A percentile compares a stretch with the other conserved stretches of the same genome.
Evolutionary conservation across 768 basidiomycete genomes (phyloP).

Genomic region (Kwoniella sp.): DNA sequence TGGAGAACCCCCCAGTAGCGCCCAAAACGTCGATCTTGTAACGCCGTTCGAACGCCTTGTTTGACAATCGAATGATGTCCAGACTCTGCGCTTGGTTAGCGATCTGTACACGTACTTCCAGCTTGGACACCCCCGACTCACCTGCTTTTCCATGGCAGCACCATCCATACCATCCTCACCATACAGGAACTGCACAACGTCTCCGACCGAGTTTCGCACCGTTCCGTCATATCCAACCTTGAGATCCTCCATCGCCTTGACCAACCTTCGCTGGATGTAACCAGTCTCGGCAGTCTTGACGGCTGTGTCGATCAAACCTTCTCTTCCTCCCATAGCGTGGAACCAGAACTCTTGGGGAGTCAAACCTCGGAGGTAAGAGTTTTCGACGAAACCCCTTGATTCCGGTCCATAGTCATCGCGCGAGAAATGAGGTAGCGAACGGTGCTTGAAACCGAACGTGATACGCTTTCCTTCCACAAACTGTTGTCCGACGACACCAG

Average conservation of each 20-base stretch:
- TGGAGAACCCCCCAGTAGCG: constrained; percentile 60
- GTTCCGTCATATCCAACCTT: constrained; percentile 98
- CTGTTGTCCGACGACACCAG: constrained; percentile 97
- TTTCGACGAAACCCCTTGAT: constrained; percentile 96
- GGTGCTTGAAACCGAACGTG: constrained; percentile 95
- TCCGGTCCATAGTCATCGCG: constrained; percentile 99
- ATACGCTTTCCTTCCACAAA: constrained; percentile 97
- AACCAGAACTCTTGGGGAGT: constrained; percentile 99
- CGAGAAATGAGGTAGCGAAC: constrained; percentile 92
- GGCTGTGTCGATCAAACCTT: constrained; percentile 97
- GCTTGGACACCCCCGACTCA: constrained; percentile 13
- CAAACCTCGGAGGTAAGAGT: constrained; percentile 91
- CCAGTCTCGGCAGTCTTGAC: constrained; percentile 99
- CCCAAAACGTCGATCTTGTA: constrained; percentile 74
- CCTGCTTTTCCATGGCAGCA: constrained; percentile 91
- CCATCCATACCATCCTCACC: constrained; percentile 99
- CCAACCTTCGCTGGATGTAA: constrained; percentile 95
- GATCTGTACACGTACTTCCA: not conserved
- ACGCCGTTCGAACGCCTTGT: constrained; percentile 79
- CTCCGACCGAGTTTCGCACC: constrained; percentile 92
- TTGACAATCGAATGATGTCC: constrained; percentile 76
- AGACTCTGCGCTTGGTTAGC: constrained; percentile 55
- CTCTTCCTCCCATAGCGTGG: constrained; percentile 99
- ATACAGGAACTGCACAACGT: constrained; percentile 92
- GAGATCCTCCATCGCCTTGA: constrained; percentile 96